phyloP scores from a whole-genome alignment of 1,284 basidiomycete species.

The Tremellales sp. region DNA sequence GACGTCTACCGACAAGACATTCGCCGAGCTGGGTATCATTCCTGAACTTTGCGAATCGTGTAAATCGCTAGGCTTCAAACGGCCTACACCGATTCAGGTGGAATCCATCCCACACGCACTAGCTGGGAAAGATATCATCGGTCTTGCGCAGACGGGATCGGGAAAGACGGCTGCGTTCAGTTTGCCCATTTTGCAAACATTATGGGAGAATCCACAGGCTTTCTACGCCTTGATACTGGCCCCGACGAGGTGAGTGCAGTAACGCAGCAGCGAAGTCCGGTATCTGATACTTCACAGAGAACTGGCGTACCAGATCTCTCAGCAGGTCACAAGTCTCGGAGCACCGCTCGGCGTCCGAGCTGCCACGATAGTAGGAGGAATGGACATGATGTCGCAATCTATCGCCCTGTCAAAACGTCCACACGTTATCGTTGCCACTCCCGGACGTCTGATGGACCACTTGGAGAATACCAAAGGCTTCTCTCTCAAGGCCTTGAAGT shows the following conservation, averaged over 20 bases:
- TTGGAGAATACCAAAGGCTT: conserved; percentile 98
- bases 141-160: conserved; percentile 93
- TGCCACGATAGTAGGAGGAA: conserved; percentile 88
- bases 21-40: conserved; percentile 72
- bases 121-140: conserved; percentile 90
- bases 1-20: conserved; percentile 42
- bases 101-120: conserved; percentile 87
- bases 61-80: conserved; percentile 73
- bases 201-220: conserved; percentile 94
- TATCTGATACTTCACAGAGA: conserved; percentile 56
- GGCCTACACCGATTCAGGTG: conserved; percentile 87
- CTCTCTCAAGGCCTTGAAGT: conserved; percentile 79
- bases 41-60: conserved; percentile 85
- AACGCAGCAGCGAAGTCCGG: not conserved
- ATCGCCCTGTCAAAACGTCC: conserved; percentile 89
- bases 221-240: conserved; percentile 92
- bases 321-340: conserved; percentile 91
- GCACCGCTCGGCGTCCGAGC: conserved; percentile 90
- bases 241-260: conserved; percentile 63
- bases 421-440: conserved; percentile 96
- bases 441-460: conserved; percentile 91
- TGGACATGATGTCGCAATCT: conserved; percentile 89
- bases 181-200: conserved; percentile 88
- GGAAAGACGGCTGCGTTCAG: conserved; percentile 99
- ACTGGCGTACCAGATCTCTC: conserved; percentile 96